phyloP scores from a whole-genome alignment of 768 basidiomycete genomes.

The Tulasnella sp. region DNA sequence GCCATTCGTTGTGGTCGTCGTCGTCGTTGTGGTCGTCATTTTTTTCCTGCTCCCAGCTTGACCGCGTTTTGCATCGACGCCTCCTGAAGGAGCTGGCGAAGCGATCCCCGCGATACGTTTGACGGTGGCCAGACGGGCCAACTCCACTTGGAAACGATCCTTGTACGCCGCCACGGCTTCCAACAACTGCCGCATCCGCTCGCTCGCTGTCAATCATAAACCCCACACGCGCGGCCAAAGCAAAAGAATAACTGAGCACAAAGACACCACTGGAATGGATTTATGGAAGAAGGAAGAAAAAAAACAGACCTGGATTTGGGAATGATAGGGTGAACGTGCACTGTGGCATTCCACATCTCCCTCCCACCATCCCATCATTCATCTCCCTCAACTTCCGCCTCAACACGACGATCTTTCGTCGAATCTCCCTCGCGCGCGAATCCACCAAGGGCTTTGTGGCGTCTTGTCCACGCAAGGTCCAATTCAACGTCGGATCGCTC shows the following conservation, averaged over 20 bases:
- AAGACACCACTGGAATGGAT: slow-evolving; percentile 22
- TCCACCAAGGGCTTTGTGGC: neutral
- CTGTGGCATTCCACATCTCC: slow-evolving; percentile 16
- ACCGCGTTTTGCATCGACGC: slow-evolving; percentile 3
- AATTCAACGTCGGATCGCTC: slow-evolving; percentile 37
- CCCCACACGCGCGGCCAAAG: too few relatives aligned
- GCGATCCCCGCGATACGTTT: slow-evolving; percentile 31
- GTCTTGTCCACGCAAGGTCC: neutral
- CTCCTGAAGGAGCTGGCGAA: slow-evolving; percentile 28
- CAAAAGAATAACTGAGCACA: slow-evolving; percentile 20
- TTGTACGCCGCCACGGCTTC: slow-evolving; percentile 57
- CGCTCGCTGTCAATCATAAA: slow-evolving; percentile 42
- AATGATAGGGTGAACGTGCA: slow-evolving; percentile 50
- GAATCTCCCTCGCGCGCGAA: neutral
- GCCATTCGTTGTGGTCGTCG: neutral
- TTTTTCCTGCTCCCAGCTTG: neutral
- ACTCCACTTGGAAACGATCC: slow-evolving; percentile 59
- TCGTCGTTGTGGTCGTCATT: neutral
- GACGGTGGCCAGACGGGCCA: slow-evolving; percentile 56
- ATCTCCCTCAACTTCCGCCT: neutral
- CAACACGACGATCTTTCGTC: neutral
- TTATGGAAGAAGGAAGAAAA: slow-evolving; percentile 7
- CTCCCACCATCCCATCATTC: neutral
- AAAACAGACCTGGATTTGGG: slow-evolving; percentile 59
- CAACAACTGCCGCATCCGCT: slow-evolving; percentile 55